Evolutionary conservation across 1,139 yeast genomes (phyloP).

Genomic region (Yamadazyma siamensis): DNA sequence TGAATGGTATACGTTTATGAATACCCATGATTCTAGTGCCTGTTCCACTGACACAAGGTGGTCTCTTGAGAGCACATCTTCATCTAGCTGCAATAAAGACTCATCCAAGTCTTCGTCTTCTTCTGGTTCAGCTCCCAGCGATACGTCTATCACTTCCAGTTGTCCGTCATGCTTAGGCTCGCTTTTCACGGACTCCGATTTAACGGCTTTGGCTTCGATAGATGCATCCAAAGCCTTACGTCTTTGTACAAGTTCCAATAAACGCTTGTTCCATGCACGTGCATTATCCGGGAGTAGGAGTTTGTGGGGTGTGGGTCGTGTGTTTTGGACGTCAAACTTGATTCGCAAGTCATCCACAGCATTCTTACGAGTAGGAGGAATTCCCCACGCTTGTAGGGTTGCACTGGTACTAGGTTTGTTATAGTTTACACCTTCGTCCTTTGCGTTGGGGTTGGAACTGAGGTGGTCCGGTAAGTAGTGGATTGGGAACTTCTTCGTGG

Average conservation of each 20-base stretch:
- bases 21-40: conserved; percentile 70
- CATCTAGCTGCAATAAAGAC: conserved; percentile 12
- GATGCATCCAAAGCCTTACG: too few species aligned
- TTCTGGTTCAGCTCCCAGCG: conserved; percentile 4
- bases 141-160: conserved; percentile 8
- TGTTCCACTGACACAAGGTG: conserved; percentile 25
- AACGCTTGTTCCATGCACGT: conserved; percentile 18
- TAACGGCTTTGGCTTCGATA: conserved; percentile 6
- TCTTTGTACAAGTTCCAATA: conserved; percentile 14
- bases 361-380: conserved; percentile 40
- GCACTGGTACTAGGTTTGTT: conserved; percentile 14
- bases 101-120: conserved; percentile 8
- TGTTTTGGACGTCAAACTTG: conserved; percentile 39
- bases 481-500: conserved; percentile 25
- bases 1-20: conserved; percentile 65
- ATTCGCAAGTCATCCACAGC: conserved; percentile 37
- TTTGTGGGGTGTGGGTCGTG: conserved; percentile 28
- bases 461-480: conserved; percentile 38
- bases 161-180: conserved; percentile 8
- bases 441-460: conserved; percentile 18
- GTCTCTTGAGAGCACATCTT: conserved; percentile 6
- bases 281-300: conserved; percentile 33
- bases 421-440: conserved; percentile 17
- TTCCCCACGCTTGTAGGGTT: conserved; percentile 15
- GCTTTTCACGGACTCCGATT: conserved; percentile 3